A percentile compares a stretch with the other conserved stretches of the same genome.
phyloP scores from a whole-genome alignment of 2,329 filamentous ascomycete genomes.

The Sporothrix curviconia region DNA sequence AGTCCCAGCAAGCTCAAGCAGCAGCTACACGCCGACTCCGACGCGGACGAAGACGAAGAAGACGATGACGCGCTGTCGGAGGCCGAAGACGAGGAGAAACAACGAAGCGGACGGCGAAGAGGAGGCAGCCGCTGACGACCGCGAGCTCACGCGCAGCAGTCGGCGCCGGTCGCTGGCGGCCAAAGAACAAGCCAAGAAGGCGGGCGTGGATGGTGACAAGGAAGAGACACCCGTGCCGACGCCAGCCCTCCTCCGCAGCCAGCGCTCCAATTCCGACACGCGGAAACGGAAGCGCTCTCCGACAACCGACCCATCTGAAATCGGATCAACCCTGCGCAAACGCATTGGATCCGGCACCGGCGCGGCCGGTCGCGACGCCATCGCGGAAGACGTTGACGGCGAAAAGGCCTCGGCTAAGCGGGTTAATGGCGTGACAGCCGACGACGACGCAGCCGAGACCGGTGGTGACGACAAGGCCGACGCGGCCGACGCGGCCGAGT shows the following conservation, averaged over 20 bases:
- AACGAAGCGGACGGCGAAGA: constrained; percentile 30
- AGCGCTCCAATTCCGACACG: constrained; percentile 29
- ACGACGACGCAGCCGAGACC: constrained; percentile 32
- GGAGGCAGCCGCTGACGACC: constrained; percentile 14
- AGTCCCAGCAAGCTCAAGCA: constrained; percentile 74
- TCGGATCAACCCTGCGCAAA: constrained; percentile 46
- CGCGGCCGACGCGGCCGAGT: constrained; percentile 14
- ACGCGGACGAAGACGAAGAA: constrained; percentile 29
- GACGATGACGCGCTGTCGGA: constrained; percentile 30
- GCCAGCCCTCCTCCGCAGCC: constrained; percentile 10
- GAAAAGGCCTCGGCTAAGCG: constrained; percentile 27
- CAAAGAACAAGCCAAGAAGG: constrained; percentile 26
- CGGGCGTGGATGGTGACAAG: constrained; percentile 21
- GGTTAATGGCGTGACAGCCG: constrained; percentile 29
- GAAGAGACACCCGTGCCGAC: constrained; percentile 16
- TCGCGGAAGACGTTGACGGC: neutral
- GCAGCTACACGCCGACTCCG: constrained; percentile 34
- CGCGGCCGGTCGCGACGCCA: constrained; percentile 29
- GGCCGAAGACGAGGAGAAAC: constrained; percentile 25
- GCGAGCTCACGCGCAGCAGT: constrained; percentile 4
- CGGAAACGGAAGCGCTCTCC: constrained; percentile 48
- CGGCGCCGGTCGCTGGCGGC: constrained; percentile 25
- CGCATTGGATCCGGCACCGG: constrained; percentile 43
- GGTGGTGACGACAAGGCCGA: constrained; percentile 21
- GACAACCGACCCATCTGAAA: constrained; percentile 37